Evolutionary conservation across 164 flowering plant genomes (phyloP), one percentile per base, ranked within the genome.

Genomic region (Berberis thunbergii): DNA sequence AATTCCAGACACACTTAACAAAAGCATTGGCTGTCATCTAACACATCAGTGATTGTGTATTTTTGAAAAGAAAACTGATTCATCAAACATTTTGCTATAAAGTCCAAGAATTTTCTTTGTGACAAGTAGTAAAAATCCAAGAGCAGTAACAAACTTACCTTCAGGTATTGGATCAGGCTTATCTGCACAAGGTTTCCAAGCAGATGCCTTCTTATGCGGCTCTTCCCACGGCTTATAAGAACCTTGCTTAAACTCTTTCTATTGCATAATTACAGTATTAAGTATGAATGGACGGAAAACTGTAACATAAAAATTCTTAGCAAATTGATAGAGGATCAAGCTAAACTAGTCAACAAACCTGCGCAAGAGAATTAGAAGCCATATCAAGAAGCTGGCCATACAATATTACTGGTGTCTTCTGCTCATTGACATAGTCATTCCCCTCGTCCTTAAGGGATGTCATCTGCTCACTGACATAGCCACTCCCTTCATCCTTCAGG

Each of bases 141-240:
- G 13, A 7, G 62, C 54, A 45, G 12, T 54, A 49, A 65, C 12
- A 48, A 63, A 41, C 56, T 50, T 66, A 79, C 91, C 82, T 68
- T 53, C 39, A 68, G 69, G 70, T 62, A 42, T 54, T 48, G 64
- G 49, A 57, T 41, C 57, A 67, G 49, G 49, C 63, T 68, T 79
- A 64, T 84, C 79, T 10, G 91, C 87, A 74, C 98, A 93, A 43
- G 96, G 97, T 74, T 78, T 83, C 98, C 98, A 93, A 41, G 45
- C 52, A 40, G 89, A 72, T 55, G 91, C 86, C 62, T 76, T 77
- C 13, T 62, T 71, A 71, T 70, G 74, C 10, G 86, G 82, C 65
- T 86, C 94, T 77, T 76, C 73, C 94, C 96, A 88, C 48, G 82
- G 73, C 52, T 56, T 74, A 53, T 80, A 59, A 49, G 67, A 64